Base-by-base conservation (phyloP, 192 early-diverging fungal genomes). In the Mortierella alpina region DNA sequence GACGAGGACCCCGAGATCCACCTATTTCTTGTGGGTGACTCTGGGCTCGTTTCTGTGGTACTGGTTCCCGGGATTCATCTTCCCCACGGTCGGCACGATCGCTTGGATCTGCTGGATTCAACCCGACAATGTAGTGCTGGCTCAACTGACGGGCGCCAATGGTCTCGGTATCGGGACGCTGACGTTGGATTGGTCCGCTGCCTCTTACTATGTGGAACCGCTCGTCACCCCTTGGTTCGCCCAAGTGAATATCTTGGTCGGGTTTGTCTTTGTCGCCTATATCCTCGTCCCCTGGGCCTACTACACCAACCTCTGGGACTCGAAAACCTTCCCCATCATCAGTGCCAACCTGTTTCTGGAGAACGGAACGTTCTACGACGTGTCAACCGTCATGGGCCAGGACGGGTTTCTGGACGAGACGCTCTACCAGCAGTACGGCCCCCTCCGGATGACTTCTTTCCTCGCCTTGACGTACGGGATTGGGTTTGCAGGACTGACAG, bases 111-210 rank as follows among this genome's bases (percentile, higher is more conserved):
- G 88, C 85, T 86, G 85, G 85, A 70, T 82, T 68, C 67, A 59
- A 39, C 82, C 75, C 62, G 57, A 71, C 11, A 85, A 82, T 73
- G 50, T 68, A 49, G 42, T 82, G 14, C 39, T 74, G 39, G 41
- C 70, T 79, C 80, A 87, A 72, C 68, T 88, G 22, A 74, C 83
- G 17, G 77, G 82, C 53, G 5, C 58, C 45, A 61, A 55, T 44
- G 90, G 90, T 49, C 47, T 87, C 6, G 89, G 89, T 50, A 83
- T 91, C 49, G 50, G 83, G n/a, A 64, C 83, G 31, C 22, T 92
- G 10, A 75, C 88, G 3, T 80, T 92, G 39, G 91, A 91, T 63
- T 92, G 90, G 91, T 47, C 73, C 14, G 80, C 81, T 41, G 83
- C 92, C 40, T 59, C 63, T 15, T 68, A 68, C 61, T 84, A 63